phyloP scores from a whole-genome alignment of 192 early-diverging fungal species.

The Backusella macrospora region DNA sequence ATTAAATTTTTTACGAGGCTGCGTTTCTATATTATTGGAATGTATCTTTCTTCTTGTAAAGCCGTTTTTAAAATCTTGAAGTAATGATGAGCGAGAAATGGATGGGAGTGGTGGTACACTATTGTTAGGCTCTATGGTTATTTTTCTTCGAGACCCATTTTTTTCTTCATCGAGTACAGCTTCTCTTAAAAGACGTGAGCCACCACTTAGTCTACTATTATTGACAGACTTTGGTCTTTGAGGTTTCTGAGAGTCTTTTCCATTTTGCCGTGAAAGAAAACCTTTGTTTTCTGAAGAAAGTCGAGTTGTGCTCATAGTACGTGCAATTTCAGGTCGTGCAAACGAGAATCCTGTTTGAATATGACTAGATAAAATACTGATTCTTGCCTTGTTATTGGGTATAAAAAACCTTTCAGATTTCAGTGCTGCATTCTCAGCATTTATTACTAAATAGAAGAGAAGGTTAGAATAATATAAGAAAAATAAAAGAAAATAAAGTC shows the following conservation, averaged over 20 bases:
- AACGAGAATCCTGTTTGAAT: background rate
- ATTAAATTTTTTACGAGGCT: background rate
- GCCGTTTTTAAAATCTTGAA: conserved; percentile 14
- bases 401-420: conserved; percentile 54
- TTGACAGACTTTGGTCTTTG: background rate
- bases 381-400: conserved; percentile 49
- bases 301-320: conserved; percentile 10
- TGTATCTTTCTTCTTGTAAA: background rate
- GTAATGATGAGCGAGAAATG: conserved; percentile 5
- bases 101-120: conserved; percentile 11
- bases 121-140: background rate
- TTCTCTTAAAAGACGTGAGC: conserved; percentile 7
- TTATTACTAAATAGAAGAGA: conserved; percentile 47
- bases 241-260: background rate
- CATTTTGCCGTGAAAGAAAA: conserved; percentile 1
- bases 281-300: background rate
- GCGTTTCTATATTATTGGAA: background rate
- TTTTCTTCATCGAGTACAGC: conserved; percentile 11
- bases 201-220: background rate
- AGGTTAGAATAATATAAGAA: background rate
- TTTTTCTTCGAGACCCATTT: background rate
- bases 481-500: background rate
- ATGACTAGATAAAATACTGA: conserved; percentile 36
- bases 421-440: conserved; percentile 54
- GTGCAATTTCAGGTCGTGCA: background rate